These are phyloP conservation scores for Crataegus laevigata DNA, from an alignment of 306 rosid species.

Conservation along the genomic window DNA sequence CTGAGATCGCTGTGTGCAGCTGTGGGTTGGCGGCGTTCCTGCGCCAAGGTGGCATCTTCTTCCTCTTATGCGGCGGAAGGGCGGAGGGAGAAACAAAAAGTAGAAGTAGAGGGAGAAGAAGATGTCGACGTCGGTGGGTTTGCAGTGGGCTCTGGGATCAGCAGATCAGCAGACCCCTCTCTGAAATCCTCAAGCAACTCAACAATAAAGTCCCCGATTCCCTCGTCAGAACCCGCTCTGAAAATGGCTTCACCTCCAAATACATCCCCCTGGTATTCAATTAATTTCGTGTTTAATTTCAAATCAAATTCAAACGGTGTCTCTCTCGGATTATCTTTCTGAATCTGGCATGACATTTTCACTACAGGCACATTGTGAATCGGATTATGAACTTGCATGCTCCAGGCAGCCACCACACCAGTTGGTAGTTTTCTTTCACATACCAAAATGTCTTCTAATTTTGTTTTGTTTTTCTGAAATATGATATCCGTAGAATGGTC, in stretches of 20 bases:
- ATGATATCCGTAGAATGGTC: slow-evolving; percentile 59
- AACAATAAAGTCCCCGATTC: slow-evolving; percentile 80
- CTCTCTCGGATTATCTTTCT: background rate
- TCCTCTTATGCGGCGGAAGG: background rate
- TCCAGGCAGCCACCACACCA: slow-evolving; percentile 43
- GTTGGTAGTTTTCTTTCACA: slow-evolving; percentile 19
- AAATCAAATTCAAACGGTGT: background rate
- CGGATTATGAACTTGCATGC: slow-evolving; percentile 76
- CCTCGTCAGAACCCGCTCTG: slow-evolving; percentile 47
- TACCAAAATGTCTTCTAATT: background rate
- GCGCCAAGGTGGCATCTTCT: slow-evolving; percentile 4
- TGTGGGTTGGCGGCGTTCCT: background rate
- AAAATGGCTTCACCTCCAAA: slow-evolving; percentile 46
- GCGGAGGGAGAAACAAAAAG: background rate
- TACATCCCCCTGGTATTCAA: slow-evolving; percentile 67
- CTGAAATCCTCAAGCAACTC: slow-evolving; percentile 63
- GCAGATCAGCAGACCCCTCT: slow-evolving; percentile 61
- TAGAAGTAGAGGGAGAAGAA: background rate
- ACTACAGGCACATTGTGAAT: slow-evolving; percentile 61
- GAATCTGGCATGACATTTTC: no score
- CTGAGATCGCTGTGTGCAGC: background rate
- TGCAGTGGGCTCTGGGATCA: slow-evolving; percentile 44
- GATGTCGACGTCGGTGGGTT: background rate
- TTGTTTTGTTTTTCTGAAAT: background rate
- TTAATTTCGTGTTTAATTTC: background rate